Base-by-base conservation (phyloP, 2,329 filamentous ascomycete genomes). In the Trichothecium sympodiale region DNA sequence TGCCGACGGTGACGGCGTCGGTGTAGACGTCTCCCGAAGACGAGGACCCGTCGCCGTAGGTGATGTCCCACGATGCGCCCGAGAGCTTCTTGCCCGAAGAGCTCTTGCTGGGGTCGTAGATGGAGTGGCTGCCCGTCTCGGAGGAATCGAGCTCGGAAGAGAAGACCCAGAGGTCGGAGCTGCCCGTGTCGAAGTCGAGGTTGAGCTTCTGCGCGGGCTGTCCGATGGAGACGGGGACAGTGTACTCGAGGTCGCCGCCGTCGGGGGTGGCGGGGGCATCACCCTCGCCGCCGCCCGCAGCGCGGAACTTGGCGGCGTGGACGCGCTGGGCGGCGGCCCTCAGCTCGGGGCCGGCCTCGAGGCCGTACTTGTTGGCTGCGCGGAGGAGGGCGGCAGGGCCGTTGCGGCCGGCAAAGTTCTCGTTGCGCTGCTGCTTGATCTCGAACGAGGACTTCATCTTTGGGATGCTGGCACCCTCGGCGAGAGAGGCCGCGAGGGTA, bases 21-120 rank as follows among this genome's bases (percentile, higher is more conserved):
- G 44, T 50, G 50, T 60, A 68, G 6, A 69, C 64, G 17, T 57
- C 48, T 10, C 65, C 65, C 29, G 49, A 54, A 5, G 62, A 63
- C 13, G 47, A 52, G 46, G 60, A 64, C 4, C 55, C 51, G 36
- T 68, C 64, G 14, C 62, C 64, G 37, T 68, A 68, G 1, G 43
- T 43, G 38, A 68, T 65, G 27, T 46, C 42, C 65, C 65, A 69
- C 3, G 50, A 47, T n/a, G 48, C 47, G 3, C 61, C 61, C 2
- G 43, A 37, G 18, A 65, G 41, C 37, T 52, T 46, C 41, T 55
- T 42, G 10, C 64, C 50, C 2, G 60, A 59, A 10, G 52, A 56
- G 20, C 20, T 25, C 20, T 6, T 6, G 40, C 36, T 42, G 2
- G 64, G 58, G 27, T 59, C 46, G 46, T 61, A 68, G n/a, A 14